Percentiles rank a stretch among this genome's conserved stretches.
phyloP scores from a whole-genome alignment of 352 stramenopile species.

The Peronospora belbahrii region DNA sequence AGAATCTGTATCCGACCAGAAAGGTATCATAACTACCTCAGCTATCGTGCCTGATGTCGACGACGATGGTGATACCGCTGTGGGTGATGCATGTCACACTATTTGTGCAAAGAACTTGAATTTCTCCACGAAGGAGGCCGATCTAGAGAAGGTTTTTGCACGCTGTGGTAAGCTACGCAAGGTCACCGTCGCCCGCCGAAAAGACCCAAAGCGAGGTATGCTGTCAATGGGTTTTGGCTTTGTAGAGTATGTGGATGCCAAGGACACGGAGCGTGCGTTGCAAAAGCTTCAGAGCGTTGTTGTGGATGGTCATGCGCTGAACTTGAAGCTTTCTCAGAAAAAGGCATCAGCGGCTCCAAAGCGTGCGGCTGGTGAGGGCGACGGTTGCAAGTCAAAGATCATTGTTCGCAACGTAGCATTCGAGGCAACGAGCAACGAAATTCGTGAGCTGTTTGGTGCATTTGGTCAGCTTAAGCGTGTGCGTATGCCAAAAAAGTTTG shows the following conservation, averaged over 20 bases:
- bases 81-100: constrained; percentile 66
- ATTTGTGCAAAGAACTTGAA: constrained; percentile 99
- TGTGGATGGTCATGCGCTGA: constrained; percentile 92
- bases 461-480: constrained; percentile 97
- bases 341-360: constrained; percentile 43
- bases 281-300: constrained; percentile 71
- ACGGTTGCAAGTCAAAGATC: constrained; percentile 88
- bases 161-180: constrained; percentile 71
- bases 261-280: constrained; percentile 81
- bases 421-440: constrained; percentile 93
- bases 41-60: constrained; percentile 42
- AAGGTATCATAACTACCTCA: constrained; percentile 50
- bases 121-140: constrained; percentile 91
- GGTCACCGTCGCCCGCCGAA: constrained; percentile 80
- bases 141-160: constrained; percentile 69
- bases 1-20: constrained; percentile 19
- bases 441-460: constrained; percentile 94
- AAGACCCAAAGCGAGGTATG: constrained; percentile 71
- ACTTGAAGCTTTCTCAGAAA: constrained; percentile 92
- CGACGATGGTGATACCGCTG: constrained; percentile 60
- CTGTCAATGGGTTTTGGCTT: constrained; percentile 99
- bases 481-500: constrained; percentile 98
- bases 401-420: constrained; percentile 99
- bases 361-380: constrained; percentile 29
- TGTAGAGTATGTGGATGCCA: constrained; percentile 92